phyloP scores from a whole-genome alignment of 768 basidiomycete genomes.

The Russula sp. region DNA sequence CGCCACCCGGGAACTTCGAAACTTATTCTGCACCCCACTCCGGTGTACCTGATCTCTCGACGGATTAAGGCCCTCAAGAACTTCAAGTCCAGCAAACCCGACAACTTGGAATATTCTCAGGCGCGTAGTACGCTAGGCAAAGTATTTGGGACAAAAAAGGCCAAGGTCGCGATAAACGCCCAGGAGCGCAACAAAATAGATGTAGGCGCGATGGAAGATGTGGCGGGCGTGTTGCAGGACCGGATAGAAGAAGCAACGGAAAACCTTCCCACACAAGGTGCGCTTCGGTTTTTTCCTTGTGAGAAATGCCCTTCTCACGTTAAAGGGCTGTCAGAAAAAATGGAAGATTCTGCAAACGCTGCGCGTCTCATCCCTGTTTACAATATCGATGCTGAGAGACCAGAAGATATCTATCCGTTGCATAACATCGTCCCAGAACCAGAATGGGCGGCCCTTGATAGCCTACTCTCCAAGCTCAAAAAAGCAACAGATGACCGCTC shows the following conservation, averaged over 20 bases:
- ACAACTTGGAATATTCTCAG: constrained; percentile 54
- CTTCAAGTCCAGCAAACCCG: constrained; percentile 48
- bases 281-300: constrained; percentile 31
- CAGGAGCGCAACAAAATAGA: constrained; percentile 89
- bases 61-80: constrained; percentile 84
- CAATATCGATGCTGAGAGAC: constrained; percentile 59
- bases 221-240: constrained; percentile 77
- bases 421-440: constrained; percentile 74
- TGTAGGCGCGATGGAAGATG: constrained; percentile 80
- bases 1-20: constrained; percentile 72
- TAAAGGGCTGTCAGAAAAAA: constrained; percentile 52
- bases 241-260: constrained; percentile 73
- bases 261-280: constrained; percentile 68
- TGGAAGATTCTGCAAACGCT: constrained; percentile 58
- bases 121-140: constrained; percentile 81
- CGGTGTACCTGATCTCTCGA: constrained; percentile 67
- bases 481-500: constrained; percentile 48
- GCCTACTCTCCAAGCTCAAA: constrained; percentile 50
- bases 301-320: neutral
- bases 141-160: constrained; percentile 94
- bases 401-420: constrained; percentile 70
- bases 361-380: constrained; percentile 75
- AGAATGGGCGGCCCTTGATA: constrained; percentile 70
- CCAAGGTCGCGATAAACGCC: constrained; percentile 78
- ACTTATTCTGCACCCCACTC: constrained; percentile 64